phyloP scores from a whole-genome alignment of 192 early-diverging fungal genomes.

The Gonapodya prolifera region DNA sequence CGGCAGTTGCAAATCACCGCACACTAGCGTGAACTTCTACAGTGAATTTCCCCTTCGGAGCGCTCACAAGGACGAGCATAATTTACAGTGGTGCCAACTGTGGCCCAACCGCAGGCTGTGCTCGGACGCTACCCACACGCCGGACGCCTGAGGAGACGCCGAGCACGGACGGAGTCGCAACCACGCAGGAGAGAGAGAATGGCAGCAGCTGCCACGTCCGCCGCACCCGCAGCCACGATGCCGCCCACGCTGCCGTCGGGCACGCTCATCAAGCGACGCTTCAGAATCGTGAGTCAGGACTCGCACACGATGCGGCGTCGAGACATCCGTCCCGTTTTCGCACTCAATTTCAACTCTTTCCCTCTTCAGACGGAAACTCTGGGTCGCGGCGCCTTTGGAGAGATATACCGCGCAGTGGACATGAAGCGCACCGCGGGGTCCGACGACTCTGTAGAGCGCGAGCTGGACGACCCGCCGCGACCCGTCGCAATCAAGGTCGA shows the following conservation, averaged over 20 bases:
- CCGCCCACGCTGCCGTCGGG: neutral
- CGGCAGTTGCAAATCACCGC: too few species aligned
- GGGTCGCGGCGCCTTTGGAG: slow-evolving; percentile 41
- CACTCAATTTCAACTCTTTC: neutral
- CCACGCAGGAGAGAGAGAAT: neutral
- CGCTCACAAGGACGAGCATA: too few species aligned
- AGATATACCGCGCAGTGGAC: slow-evolving; percentile 35
- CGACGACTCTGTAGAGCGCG: neutral
- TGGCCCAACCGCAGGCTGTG: too few species aligned
- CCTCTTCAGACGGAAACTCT: slow-evolving; percentile 18
- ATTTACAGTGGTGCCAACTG: too few species aligned
- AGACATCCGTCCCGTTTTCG: neutral
- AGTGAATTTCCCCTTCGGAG: too few species aligned
- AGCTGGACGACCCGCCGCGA: neutral
- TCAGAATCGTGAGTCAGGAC: neutral
- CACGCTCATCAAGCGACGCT: neutral
- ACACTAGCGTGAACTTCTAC: too few species aligned
- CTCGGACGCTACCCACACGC: too few species aligned
- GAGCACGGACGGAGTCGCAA: too few species aligned
- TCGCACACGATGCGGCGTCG: neutral
- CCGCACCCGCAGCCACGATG: neutral
- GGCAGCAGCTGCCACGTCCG: neutral
- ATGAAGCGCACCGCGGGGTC: slow-evolving; percentile 6
- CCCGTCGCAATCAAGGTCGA: slow-evolving; percentile 43
- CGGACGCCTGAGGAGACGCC: too few species aligned